Evolutionary conservation across 129 eudicot species (phyloP).

Genomic region (Tagetes patula): DNA sequence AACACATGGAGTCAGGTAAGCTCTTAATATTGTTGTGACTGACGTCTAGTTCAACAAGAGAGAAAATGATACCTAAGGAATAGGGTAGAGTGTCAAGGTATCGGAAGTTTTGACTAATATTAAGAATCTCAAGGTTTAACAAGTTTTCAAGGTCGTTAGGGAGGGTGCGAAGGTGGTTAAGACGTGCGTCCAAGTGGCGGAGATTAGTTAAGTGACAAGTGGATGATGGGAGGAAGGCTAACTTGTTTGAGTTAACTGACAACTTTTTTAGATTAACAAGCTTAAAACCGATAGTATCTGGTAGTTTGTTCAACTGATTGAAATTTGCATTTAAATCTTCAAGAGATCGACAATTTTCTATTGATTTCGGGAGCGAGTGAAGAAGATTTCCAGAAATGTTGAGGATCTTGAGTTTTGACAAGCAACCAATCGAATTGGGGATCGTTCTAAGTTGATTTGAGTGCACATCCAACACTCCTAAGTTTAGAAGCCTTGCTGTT

Average conservation of each 20-base stretch:
- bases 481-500: slow-evolving; percentile 71
- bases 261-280: slow-evolving; percentile 66
- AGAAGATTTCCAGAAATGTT: slow-evolving; percentile 82
- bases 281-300: slow-evolving; percentile 77
- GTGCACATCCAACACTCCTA: slow-evolving; percentile 68
- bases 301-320: slow-evolving; percentile 58
- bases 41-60: slow-evolving; percentile 69
- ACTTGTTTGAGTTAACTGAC: slow-evolving; percentile 78
- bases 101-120: slow-evolving; percentile 88
- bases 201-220: slow-evolving; percentile 76
- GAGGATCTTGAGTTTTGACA: slow-evolving; percentile 76
- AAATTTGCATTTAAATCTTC: slow-evolving; percentile 83
- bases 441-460: slow-evolving; percentile 76
- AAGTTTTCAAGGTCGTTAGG: slow-evolving; percentile 84
- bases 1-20: slow-evolving; percentile 75
- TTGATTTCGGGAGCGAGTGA: slow-evolving; percentile 64
- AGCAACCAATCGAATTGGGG: slow-evolving; percentile 89
- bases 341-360: slow-evolving; percentile 58
- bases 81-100: slow-evolving; percentile 58
- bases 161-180: slow-evolving; percentile 72
- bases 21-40: slow-evolving; percentile 64
- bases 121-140: slow-evolving; percentile 63
- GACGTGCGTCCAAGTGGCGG: slow-evolving; percentile 72
- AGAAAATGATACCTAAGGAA: slow-evolving; percentile 71
- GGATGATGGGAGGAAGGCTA: slow-evolving; percentile 64